These are phyloP conservation scores for Capronia coronata DNA, from an alignment of 2,329 filamentous ascomycete species.

Conservation along the genomic window DNA sequence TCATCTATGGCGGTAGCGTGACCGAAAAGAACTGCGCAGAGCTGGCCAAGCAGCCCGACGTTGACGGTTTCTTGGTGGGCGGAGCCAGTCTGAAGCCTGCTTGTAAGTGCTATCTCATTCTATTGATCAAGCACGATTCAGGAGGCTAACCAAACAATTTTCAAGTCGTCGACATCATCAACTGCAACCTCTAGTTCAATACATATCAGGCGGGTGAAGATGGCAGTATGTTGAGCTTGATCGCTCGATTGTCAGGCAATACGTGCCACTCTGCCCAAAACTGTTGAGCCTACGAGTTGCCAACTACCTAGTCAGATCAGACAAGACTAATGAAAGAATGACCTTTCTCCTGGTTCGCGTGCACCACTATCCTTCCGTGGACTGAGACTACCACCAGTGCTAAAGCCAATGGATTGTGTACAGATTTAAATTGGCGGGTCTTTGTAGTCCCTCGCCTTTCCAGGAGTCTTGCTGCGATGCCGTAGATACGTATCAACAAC, in stretches of 20 bases:
- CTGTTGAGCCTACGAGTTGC: too few species aligned
- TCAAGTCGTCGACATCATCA: slow-evolving; percentile 62
- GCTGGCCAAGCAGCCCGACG: slow-evolving; percentile 83
- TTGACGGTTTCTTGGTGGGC: slow-evolving; percentile 96
- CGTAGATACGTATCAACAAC: too few species aligned
- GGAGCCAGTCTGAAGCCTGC: slow-evolving; percentile 95
- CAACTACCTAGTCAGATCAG: too few species aligned
- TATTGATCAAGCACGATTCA: neutral
- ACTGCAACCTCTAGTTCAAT: slow-evolving; percentile 47
- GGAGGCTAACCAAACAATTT: slow-evolving; percentile 13
- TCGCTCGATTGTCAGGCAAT: too few species aligned
- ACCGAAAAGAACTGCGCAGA: slow-evolving; percentile 98
- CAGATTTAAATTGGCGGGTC: too few species aligned
- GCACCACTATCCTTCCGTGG: too few species aligned
- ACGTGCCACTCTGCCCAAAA: neutral
- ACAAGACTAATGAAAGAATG: too few species aligned
- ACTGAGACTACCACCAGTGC: too few species aligned
- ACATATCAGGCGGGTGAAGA: neutral
- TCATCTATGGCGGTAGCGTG: slow-evolving; percentile 95
- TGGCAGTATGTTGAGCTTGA: neutral
- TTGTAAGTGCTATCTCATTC: slow-evolving; percentile 54
- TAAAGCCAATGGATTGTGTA: too few species aligned
- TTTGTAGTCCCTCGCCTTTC: too few species aligned
- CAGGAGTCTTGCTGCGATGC: too few species aligned
- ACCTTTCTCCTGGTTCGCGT: too few species aligned